Evolutionary conservation across 2,329 filamentous ascomycete genomes (phyloP), one percentile per base, ranked within the genome.

Genomic region (Nothopassalora personata): DNA sequence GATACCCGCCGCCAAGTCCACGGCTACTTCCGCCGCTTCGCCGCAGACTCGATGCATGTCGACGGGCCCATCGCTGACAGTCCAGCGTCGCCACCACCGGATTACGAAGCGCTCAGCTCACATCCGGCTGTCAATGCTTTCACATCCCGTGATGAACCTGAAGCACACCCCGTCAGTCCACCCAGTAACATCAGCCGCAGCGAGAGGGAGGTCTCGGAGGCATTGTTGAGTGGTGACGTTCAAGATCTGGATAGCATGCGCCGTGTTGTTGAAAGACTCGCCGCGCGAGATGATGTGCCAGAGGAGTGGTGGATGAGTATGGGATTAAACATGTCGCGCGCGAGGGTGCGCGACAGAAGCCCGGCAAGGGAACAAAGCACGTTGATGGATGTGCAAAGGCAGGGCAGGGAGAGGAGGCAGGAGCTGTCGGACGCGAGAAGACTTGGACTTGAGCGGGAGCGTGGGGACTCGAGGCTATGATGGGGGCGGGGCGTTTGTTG

Each of bases 271-370:
- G 84, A 87, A 65, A 81, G 84, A 47, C 79, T 95, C 56, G 84
- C 86, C 34, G 81, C 83, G 18, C 79, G 89, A 27, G 83, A 90
- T 68, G 88, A 92, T 66, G 87, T 94, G 56, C 88, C 89, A 0
- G 89, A 94, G 61, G 86, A 90, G 64, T 92, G 88, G 85, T 95
- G 90, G 90, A 73, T 73, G 55, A 75, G 73, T 19, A 75, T 78
- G 18, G 77, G 77, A 11, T 63, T 79, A 58, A 70, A 69, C 28
- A 43, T 70, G 5, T 70, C 66, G 19, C 62, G 69, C 4, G 60
- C 68, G 8, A 53, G 64, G 43, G 64, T 63, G 31, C 47, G 60
- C 49, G 55, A 59, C 30, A 53, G 53, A 3, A 64, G 59, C 58
- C 58, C 58, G 1, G 27, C 48, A 5, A 51, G 48, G 18, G 48